Evolutionary conservation across 1,284 basidiomycete genomes (phyloP).

Genomic region (Cystobasidium sp.): DNA sequence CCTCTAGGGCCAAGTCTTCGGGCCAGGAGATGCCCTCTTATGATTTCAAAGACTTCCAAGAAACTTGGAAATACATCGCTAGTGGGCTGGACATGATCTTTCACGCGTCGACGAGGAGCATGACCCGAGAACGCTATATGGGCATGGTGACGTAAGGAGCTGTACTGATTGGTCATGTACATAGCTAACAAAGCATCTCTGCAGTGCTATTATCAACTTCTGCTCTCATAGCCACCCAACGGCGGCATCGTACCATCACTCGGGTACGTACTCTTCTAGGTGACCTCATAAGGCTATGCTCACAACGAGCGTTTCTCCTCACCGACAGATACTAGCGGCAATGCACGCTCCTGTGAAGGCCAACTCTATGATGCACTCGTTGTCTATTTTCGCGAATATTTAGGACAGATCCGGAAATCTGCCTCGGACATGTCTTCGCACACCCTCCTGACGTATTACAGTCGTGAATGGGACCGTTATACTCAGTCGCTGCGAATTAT

Average conservation of each 20-base stretch:
- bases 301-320: background rate
- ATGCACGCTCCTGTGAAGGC: background rate
- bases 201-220: background rate
- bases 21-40: no score
- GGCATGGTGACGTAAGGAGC: constrained; percentile 4
- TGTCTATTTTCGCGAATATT: background rate
- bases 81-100: constrained; percentile 2
- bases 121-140: background rate
- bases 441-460: constrained; percentile 76
- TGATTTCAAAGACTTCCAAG: background rate
- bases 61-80: background rate
- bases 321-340: background rate
- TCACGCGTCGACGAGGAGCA: background rate
- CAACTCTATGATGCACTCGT: background rate
- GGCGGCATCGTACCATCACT: no score
- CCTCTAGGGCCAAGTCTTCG: no score
- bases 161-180: background rate
- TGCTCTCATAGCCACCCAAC: background rate
- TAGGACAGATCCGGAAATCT: background rate
- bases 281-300: background rate
- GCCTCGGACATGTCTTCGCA: background rate
- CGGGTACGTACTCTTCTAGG: background rate
- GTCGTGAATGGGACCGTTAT: constrained; percentile 91
- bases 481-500: constrained; percentile 96
- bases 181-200: background rate